These are phyloP conservation scores for Collybiopsis confluens DNA, from an alignment of 768 basidiomycete species.

Conservation along the genomic window DNA sequence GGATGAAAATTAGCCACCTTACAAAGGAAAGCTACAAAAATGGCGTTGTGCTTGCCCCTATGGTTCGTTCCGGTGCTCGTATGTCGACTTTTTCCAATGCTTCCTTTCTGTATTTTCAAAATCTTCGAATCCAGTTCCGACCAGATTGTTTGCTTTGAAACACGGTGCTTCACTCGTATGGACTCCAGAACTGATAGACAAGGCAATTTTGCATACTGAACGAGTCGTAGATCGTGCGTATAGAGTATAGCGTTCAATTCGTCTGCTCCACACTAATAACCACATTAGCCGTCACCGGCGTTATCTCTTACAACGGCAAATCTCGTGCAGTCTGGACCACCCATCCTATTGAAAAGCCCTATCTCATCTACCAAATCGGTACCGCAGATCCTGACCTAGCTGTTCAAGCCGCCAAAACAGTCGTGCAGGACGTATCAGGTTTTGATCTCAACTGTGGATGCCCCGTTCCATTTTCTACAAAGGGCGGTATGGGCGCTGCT, in stretches of 20 bases:
- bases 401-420: conserved; percentile 83
- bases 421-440: conserved; percentile 86
- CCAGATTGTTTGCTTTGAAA: conserved; percentile 80
- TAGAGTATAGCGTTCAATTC: not conserved
- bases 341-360: conserved; percentile 92
- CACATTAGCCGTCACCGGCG: conserved; percentile 72
- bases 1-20: conserved; percentile 52
- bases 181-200: conserved; percentile 96
- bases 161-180: conserved; percentile 94
- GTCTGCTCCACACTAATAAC: not conserved
- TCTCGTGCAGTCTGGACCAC: conserved; percentile 84
- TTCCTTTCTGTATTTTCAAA: conserved; percentile 5
- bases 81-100: conserved; percentile 27
- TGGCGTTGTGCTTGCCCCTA: conserved; percentile 94
- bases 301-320: conserved; percentile 82
- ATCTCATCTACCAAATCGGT: conserved; percentile 94
- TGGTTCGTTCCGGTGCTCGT: conserved; percentile 94
- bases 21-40: conserved; percentile 76
- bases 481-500: conserved; percentile 95
- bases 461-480: conserved; percentile 93
- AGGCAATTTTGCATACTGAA: conserved; percentile 84
- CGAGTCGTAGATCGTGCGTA: conserved; percentile 81
- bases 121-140: conserved; percentile 58
- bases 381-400: conserved; percentile 87
- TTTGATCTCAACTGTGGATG: conserved; percentile 98